Percentiles rank a stretch among this genome's conserved stretches.
phyloP scores from a whole-genome alignment of 768 basidiomycete species.

The Stropharia rugosoannulata region DNA sequence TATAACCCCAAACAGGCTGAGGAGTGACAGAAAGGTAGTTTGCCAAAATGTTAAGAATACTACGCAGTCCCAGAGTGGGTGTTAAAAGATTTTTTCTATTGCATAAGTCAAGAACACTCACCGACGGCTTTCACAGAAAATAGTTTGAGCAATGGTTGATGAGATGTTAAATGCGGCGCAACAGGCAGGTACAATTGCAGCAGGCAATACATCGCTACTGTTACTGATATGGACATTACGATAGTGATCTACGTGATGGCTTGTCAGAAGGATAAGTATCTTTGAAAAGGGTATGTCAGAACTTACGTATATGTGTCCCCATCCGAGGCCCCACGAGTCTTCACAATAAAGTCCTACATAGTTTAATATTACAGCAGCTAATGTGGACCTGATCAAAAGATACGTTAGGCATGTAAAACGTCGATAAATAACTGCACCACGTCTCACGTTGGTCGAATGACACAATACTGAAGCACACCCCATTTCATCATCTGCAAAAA shows the following conservation, averaged over 20 bases:
- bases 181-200: conserved; percentile 69
- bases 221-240: conserved; percentile 68
- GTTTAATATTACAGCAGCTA: conserved; percentile 61
- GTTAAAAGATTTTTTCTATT: not conserved
- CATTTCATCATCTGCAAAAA: conserved; percentile 78
- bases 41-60: conserved; percentile 84
- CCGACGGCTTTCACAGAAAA: conserved; percentile 75
- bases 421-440: not conserved
- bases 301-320: conserved; percentile 68
- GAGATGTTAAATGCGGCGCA: conserved; percentile 49
- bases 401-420: not conserved
- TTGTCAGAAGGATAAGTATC: not conserved
- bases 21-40: conserved; percentile 53
- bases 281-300: not conserved
- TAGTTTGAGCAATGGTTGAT: conserved; percentile 64
- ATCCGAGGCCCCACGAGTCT: conserved; percentile 63
- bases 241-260: conserved; percentile 44
- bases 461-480: conserved; percentile 73
- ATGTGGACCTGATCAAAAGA: conserved; percentile 43
- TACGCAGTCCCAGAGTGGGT: conserved; percentile 13
- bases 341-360: conserved; percentile 73
- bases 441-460: conserved; percentile 56
- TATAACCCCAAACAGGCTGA: conserved; percentile 58
- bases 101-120: conserved; percentile 23
- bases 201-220: conserved; percentile 77